A percentile compares a stretch with the other conserved stretches of the same genome.
Conservation (phyloP, 164 flowering plant species). For the Saururus chinensis region DNA sequence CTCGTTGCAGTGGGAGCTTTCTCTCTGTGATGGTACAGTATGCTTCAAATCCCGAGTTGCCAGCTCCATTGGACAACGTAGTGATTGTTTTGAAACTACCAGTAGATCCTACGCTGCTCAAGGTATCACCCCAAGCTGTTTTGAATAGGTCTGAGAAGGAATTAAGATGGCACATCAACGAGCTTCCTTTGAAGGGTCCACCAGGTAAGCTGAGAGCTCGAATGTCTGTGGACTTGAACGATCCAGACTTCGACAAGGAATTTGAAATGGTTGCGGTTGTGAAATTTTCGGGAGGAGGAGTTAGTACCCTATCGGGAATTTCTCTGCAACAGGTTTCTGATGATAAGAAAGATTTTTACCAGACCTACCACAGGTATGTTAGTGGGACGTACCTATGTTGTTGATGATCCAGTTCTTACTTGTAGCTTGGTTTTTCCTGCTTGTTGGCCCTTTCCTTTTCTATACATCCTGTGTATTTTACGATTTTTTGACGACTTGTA, state of each 20-base stretch:
- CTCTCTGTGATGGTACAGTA: slow-evolving; percentile 96
- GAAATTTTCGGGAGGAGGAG: slow-evolving; percentile 63
- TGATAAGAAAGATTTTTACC: slow-evolving; percentile 75
- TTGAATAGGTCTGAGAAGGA: slow-evolving; percentile 80
- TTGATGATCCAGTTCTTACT: slow-evolving; percentile 18
- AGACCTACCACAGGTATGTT: slow-evolving; percentile 62
- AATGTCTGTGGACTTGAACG: slow-evolving; percentile 71
- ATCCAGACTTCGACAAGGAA: slow-evolving; percentile 58
- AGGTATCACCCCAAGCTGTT: slow-evolving; percentile 85
- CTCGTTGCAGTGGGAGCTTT: slow-evolving; percentile 79
- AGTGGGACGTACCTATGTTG: slow-evolving; percentile 69
- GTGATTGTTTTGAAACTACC: slow-evolving; percentile 74
- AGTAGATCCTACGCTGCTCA: slow-evolving; percentile 75
- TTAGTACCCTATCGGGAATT: slow-evolving; percentile 66
- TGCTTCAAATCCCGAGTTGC: slow-evolving; percentile 70
- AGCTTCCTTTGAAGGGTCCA: slow-evolving; percentile 67
- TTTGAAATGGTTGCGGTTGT: slow-evolving; percentile 60
- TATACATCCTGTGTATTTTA: not conserved
- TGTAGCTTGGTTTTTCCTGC: not conserved
- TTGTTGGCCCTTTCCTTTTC: not conserved
- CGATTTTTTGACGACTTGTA: not conserved
- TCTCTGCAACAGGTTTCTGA: slow-evolving; percentile 61
- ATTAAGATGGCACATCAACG: slow-evolving; percentile 78
- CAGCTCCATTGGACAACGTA: slow-evolving; percentile 61
- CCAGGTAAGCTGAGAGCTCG: slow-evolving; percentile 73